Evolutionary conservation across 139 green algal species (phyloP).

Genomic region (Asterochloris sp.): DNA sequence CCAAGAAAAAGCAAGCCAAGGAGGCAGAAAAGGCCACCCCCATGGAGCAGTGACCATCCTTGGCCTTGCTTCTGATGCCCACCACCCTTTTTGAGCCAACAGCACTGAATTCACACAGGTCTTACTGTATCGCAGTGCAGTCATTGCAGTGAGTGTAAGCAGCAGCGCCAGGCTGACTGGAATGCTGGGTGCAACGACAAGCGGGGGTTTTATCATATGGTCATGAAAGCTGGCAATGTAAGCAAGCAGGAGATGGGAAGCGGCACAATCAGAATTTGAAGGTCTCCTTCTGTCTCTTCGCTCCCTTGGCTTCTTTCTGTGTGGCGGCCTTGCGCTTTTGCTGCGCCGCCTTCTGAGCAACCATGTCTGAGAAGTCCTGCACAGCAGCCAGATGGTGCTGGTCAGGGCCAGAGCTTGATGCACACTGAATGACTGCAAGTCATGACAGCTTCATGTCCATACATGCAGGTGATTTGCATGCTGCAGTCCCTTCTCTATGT

Average conservation of each 20-base stretch:
- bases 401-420: background rate
- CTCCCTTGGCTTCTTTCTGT: conserved; percentile 41
- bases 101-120: background rate
- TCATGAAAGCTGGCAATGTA: no score
- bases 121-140: background rate
- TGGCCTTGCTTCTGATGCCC: no score
- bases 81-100: no score
- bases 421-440: no score
- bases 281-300: conserved; percentile 67
- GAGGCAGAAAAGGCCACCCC: conserved; percentile 22
- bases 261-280: conserved; percentile 62
- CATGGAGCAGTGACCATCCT: background rate
- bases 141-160: no score
- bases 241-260: no score
- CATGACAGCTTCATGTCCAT: no score
- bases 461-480: no score
- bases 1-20: conserved; percentile 64
- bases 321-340: conserved; percentile 81
- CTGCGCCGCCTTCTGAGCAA: conserved; percentile 77
- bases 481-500: no score
- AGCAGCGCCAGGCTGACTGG: no score
- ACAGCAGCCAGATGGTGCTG: background rate
- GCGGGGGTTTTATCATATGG: no score
- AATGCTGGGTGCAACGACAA: no score
- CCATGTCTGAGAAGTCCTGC: conserved; percentile 90